Evolutionary conservation across 495 filamentous ascomycete species (phyloP).

Genomic region (Aspergillus nanangensis): DNA sequence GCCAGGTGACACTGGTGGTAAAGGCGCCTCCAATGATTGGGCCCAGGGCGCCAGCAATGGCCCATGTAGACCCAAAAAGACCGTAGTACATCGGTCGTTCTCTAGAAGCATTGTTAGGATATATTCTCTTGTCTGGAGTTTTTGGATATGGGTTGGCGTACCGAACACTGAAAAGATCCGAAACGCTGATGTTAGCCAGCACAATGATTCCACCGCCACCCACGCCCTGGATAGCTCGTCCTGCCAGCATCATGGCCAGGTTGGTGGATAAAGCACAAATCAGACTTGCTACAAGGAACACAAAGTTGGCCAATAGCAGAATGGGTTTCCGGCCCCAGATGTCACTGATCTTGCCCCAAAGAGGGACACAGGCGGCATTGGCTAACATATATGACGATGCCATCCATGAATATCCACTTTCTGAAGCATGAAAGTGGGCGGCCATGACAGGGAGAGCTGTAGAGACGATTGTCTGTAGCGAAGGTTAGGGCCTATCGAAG

Average conservation of each 20-base stretch:
- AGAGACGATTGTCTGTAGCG: slow-evolving; percentile 44
- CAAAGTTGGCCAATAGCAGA: slow-evolving; percentile 62
- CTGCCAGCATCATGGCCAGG: slow-evolving; percentile 71
- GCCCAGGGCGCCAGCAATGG: slow-evolving; percentile 66
- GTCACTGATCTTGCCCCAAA: slow-evolving; percentile 82
- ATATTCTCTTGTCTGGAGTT: slow-evolving; percentile 4
- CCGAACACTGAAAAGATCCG: slow-evolving; percentile 73
- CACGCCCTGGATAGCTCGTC: slow-evolving; percentile 75
- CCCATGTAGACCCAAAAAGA: slow-evolving; percentile 68
- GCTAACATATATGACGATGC: slow-evolving; percentile 67
- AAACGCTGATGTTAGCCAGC: slow-evolving; percentile 76
- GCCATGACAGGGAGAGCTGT: slow-evolving; percentile 62
- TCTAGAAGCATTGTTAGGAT: slow-evolving; percentile 28
- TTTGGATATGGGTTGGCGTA: slow-evolving; percentile 10
- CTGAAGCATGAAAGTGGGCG: slow-evolving; percentile 52
- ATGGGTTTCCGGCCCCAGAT: slow-evolving; percentile 85
- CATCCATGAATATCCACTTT: slow-evolving; percentile 74
- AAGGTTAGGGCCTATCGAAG: no score
- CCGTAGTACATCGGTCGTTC: slow-evolving; percentile 61
- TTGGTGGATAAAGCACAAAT: slow-evolving; percentile 62
- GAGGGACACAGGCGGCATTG: slow-evolving; percentile 61
- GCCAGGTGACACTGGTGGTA: slow-evolving; percentile 57
- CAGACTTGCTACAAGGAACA: slow-evolving; percentile 75
- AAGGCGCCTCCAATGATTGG: slow-evolving; percentile 76
- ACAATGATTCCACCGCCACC: slow-evolving; percentile 80